These are phyloP conservation scores for Ophiocordyceps australis DNA, from an alignment of 2,329 filamentous ascomycete genomes.

Conservation along the genomic window DNA sequence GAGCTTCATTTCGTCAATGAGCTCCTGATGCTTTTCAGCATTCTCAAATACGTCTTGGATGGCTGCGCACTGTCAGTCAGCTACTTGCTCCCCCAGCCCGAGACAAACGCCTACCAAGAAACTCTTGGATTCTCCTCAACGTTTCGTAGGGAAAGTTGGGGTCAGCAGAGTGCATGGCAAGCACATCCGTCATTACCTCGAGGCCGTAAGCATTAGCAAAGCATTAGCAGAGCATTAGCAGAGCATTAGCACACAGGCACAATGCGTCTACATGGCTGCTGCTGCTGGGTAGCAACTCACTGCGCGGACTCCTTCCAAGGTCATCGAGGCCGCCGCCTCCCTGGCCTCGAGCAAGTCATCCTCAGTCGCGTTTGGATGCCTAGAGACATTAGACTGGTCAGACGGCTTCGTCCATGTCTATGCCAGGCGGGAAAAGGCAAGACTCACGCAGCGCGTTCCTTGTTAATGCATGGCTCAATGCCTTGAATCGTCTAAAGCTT, in stretches of 20 bases:
- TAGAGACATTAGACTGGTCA: no score
- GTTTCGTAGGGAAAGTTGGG: conserved; percentile 18
- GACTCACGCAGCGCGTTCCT: no score
- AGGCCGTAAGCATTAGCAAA: background rate
- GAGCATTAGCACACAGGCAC: no score
- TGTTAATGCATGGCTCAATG: no score
- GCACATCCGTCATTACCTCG: conserved; percentile 15
- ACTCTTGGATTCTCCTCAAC: conserved; percentile 16
- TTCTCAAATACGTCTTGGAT: conserved; percentile 13
- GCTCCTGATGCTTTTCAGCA: conserved; percentile 16
- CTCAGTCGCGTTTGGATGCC: conserved; percentile 17
- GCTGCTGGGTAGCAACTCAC: conserved; percentile 4
- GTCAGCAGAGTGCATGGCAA: conserved; percentile 15
- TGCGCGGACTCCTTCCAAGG: conserved; percentile 13
- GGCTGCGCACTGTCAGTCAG: conserved; percentile 3
- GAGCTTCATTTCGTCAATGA: conserved; percentile 32
- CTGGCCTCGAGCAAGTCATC: conserved; percentile 25
- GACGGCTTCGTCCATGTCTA: no score
- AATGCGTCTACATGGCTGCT: no score
- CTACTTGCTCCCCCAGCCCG: background rate
- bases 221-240: no score
- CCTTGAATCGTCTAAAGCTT: no score
- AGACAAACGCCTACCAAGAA: conserved; percentile 10
- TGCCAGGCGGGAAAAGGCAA: no score
- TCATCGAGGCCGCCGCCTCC: conserved; percentile 15